Evolutionary conservation across 2,329 filamentous ascomycete genomes (phyloP).

Genomic region (Zasmidium angulare): DNA sequence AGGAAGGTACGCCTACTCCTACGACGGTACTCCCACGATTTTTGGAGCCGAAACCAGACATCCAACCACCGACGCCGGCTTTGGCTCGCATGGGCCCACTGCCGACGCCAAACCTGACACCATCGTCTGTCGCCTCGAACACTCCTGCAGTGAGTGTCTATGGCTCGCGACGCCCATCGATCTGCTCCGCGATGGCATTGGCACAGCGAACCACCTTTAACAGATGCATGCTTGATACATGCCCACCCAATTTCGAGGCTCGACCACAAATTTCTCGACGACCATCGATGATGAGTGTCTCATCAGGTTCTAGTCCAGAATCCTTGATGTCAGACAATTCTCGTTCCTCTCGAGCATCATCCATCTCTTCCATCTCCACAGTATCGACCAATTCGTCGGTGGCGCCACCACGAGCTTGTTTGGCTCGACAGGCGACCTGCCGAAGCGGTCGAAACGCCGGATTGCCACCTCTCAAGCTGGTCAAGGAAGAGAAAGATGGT

Average conservation of each 20-base stretch:
- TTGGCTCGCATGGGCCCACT: constrained; percentile 56
- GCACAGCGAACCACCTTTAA: constrained; percentile 55
- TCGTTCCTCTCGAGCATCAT: constrained; percentile 56
- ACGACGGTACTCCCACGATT: constrained; percentile 44
- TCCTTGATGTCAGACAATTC: constrained; percentile 62
- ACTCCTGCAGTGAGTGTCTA: constrained; percentile 63
- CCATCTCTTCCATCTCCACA: constrained; percentile 55
- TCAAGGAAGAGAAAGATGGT: constrained; percentile 28
- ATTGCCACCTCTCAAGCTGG: constrained; percentile 35
- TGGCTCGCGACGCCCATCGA: constrained; percentile 55
- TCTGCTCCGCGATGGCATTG: constrained; percentile 59
- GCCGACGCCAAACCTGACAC: constrained; percentile 63
- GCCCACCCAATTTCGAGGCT: constrained; percentile 43
- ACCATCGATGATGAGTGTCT: constrained; percentile 53
- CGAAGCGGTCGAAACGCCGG: constrained; percentile 51
- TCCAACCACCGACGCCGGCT: constrained; percentile 54
- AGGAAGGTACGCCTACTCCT: constrained; percentile 46
- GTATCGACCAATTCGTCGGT: constrained; percentile 42
- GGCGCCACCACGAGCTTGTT: constrained; percentile 50
- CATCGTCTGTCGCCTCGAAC: constrained; percentile 52
- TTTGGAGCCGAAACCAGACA: constrained; percentile 52
- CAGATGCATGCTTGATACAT: constrained; percentile 55
- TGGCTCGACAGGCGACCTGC: constrained; percentile 55
- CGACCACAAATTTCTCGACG: constrained; percentile 43
- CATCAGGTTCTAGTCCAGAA: constrained; percentile 58